Base-by-base conservation (phyloP, 805 yeast genomes). In the Nakazawaea anatomiae region DNA sequence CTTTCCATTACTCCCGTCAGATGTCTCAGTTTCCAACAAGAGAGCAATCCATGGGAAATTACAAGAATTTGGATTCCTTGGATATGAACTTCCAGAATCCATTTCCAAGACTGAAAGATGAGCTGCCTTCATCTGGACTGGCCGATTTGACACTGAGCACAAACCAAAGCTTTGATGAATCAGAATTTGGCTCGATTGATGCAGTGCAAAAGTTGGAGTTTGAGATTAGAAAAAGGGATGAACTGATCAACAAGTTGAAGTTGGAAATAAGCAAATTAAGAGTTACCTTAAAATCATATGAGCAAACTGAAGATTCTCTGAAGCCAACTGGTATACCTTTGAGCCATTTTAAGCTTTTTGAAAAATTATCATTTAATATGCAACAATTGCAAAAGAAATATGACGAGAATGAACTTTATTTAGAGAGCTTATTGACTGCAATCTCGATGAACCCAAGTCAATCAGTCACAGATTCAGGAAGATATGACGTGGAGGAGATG, bases 401-500 rank as follows among this genome's bases (percentile, higher is more conserved):
- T 50, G 73, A 75, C 29, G 86, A 82, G 25, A 79, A 89, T 1
- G 85, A 84, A 55, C 57, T 69, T 12, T 72, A 85, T 56, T 67
- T 88, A 44, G 95, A 88, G 58, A 74, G 86, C 29, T 57, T 87
- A 9, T 57, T 79, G 28, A 77, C 86, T 1, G 83, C 85, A 0
- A 63, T 79, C 29, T 71, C 82, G 1, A 57, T 79, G 47, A 76
- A 75, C 53, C 83, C 85, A 5, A 62, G 68, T 9, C 76, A 74
- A 48, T 55, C 68, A 1, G 63, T 70, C 27, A 79, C 82, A 1
- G 71, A 72, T 35, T 66, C 72, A 51, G 90, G 89, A 2, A 71
- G 84, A 52, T 85, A 79, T 62, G 95, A 88, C 59, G 85, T 80
- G 47, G 82, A 86, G 58, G 90, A 87, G 50, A 67, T 87, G 44